phyloP scores from a whole-genome alignment of 139 green algal species.

The Zygnema circumcarinatum region DNA sequence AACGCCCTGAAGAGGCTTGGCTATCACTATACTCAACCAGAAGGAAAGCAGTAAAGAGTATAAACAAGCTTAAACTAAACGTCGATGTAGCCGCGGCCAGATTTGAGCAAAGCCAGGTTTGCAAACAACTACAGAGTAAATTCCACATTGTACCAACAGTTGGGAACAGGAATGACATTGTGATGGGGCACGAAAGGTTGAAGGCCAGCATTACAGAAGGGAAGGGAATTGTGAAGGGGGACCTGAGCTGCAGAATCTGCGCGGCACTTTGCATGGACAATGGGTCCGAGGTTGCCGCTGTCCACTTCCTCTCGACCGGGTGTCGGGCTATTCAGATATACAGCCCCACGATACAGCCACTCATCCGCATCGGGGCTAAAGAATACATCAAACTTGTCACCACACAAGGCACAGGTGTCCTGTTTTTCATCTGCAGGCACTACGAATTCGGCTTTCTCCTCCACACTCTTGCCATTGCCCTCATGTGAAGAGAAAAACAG shows the following conservation, averaged over 20 bases:
- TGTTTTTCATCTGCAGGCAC: conserved; percentile 58
- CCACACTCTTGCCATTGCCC: neutral
- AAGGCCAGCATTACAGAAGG: no score
- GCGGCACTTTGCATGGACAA: conserved; percentile 56
- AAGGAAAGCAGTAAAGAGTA: no score
- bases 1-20: no score
- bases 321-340: conserved; percentile 22
- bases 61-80: no score
- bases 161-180: no score
- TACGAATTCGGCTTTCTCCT: neutral
- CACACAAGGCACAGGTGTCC: conserved; percentile 68
- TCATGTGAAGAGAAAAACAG: neutral
- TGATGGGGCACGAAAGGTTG: no score
- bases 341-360: conserved; percentile 71
- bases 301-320: conserved; percentile 7
- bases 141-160: no score
- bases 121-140: no score
- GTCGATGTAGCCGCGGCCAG: no score
- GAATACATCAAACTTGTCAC: conserved; percentile 77
- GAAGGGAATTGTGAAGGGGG: neutral
- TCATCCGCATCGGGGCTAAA: conserved; percentile 72
- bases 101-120: no score
- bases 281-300: neutral
- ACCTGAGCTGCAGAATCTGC: conserved; percentile 20
- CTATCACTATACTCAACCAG: no score